These are phyloP conservation scores for Singerocomus inundabilis DNA, from an alignment of 1,284 basidiomycete species.

Conservation along the genomic window DNA sequence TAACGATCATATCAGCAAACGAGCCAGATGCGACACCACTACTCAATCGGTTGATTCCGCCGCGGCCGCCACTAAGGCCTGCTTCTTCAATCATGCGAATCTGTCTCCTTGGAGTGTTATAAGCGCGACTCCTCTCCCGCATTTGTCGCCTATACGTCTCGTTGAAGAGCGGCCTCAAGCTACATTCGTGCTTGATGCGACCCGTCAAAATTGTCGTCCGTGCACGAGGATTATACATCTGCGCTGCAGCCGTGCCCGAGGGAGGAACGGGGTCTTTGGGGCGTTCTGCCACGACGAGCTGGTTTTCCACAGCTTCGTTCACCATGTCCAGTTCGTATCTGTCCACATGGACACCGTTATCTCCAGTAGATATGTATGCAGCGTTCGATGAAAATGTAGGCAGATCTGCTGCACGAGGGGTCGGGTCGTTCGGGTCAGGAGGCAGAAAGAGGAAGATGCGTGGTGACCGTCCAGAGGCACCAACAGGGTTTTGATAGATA, in stretches of 20 bases:
- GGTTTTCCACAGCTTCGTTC: conserved; percentile 72
- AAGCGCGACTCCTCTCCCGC: conserved; percentile 56
- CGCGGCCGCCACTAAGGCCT: conserved; percentile 58
- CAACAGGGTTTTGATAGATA: conserved; percentile 55
- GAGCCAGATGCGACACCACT: conserved; percentile 59
- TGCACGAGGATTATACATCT: conserved; percentile 46
- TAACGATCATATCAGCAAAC: conserved; percentile 62
- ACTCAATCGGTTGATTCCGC: conserved; percentile 64
- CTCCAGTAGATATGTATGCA: conserved; percentile 38
- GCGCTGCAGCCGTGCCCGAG: conserved; percentile 38
- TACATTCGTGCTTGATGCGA: conserved; percentile 70
- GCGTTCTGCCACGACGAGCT: conserved; percentile 73
- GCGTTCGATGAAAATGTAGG: conserved; percentile 36
- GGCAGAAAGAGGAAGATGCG: conserved; percentile 70
- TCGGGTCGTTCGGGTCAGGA: conserved; percentile 50
- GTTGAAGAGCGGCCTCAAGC: conserved; percentile 59
- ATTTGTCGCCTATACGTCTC: conserved; percentile 59
- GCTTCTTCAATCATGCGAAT: conserved; percentile 47
- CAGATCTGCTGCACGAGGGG: conserved; percentile 28
- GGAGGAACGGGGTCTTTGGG: conserved; percentile 59
- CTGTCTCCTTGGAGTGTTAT: conserved; percentile 59
- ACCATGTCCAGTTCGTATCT: conserved; percentile 78
- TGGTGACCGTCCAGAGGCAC: conserved; percentile 47
- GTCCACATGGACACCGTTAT: conserved; percentile 49
- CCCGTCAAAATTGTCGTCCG: conserved; percentile 74